Evolutionary conservation across 2,329 filamentous ascomycete genomes (phyloP).

Genomic region (Cladorrhinum sp.): DNA sequence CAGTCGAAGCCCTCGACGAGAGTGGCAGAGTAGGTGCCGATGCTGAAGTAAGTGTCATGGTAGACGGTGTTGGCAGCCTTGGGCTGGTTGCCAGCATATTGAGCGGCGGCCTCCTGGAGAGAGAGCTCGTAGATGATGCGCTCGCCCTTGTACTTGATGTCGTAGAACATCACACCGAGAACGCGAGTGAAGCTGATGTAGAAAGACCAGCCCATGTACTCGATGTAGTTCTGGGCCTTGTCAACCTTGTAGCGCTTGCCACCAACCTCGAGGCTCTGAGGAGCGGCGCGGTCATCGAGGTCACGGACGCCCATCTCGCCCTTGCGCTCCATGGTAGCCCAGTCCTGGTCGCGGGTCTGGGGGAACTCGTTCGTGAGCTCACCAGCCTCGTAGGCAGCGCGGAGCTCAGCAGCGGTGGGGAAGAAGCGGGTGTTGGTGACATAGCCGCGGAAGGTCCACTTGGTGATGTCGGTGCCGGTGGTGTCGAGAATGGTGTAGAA

Average conservation of each 20-base stretch:
- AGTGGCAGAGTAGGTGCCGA: constrained; percentile 36
- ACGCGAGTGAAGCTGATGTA: constrained; percentile 45
- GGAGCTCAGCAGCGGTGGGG: constrained; percentile 33
- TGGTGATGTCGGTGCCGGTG: constrained; percentile 41
- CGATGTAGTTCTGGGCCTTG: constrained; percentile 43
- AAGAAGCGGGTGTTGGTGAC: constrained; percentile 42
- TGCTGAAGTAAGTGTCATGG: constrained; percentile 40
- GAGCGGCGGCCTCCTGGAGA: constrained; percentile 51
- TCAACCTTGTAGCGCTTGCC: constrained; percentile 45
- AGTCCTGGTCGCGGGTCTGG: constrained; percentile 34
- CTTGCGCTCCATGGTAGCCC: constrained; percentile 36
- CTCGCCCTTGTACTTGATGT: constrained; percentile 49
- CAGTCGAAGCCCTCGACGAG: constrained; percentile 44
- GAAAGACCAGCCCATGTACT: constrained; percentile 53
- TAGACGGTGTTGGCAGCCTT: constrained; percentile 42
- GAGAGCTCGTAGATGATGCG: constrained; percentile 51
- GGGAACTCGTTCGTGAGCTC: constrained; percentile 35
- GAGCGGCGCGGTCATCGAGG: constrained; percentile 36
- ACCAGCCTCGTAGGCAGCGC: constrained; percentile 37
- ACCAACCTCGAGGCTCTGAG: constrained; percentile 37
- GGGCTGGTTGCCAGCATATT: constrained; percentile 48
- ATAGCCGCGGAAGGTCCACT: constrained; percentile 42
- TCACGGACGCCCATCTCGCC: constrained; percentile 32
- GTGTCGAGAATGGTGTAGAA: constrained; percentile 44
- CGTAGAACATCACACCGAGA: constrained; percentile 45